Evolutionary conservation across 169 alveolate species (phyloP).

Genomic region (Plasmodium ovale): DNA sequence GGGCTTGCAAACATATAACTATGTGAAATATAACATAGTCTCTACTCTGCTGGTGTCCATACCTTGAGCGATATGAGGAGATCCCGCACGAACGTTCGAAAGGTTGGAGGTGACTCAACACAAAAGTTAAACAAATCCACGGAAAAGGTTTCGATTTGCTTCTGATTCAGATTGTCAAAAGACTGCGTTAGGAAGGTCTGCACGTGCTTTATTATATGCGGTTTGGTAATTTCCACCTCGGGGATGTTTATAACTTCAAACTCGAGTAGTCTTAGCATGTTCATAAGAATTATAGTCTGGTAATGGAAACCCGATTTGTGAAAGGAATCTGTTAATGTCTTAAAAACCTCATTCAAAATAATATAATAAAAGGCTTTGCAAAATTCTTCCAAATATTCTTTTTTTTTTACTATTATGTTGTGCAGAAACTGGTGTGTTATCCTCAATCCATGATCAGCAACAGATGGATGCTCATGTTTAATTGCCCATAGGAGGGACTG

Average conservation of each 20-base stretch:
- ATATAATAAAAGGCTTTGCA: conserved; percentile 89
- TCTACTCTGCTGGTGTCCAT: neutral
- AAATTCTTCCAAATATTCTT: conserved; percentile 82
- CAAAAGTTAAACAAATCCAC: conserved; percentile 81
- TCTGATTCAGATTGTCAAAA: conserved; percentile 79
- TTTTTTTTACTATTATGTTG: conserved; percentile 77
- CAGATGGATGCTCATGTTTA: conserved; percentile 93
- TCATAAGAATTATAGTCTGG: conserved; percentile 88
- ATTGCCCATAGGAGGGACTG: conserved; percentile 93
- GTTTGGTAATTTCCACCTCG: conserved; percentile 76
- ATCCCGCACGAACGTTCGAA: conserved; percentile 77
- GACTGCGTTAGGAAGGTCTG: conserved; percentile 79
- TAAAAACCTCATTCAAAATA: conserved; percentile 89
- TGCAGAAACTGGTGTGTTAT: conserved; percentile 85
- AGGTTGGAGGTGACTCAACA: conserved; percentile 78
- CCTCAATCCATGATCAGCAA: conserved; percentile 92
- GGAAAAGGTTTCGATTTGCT: conserved; percentile 80
- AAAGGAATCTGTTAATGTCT: conserved; percentile 92
- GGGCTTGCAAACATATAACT: neutral
- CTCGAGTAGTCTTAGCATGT: conserved; percentile 81
- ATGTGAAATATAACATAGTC: neutral
- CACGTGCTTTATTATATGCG: conserved; percentile 80
- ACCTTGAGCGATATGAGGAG: conserved; percentile 79
- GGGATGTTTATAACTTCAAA: conserved; percentile 80
- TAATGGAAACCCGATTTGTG: conserved; percentile 93